These are phyloP conservation scores for Elasticomyces elasticus DNA, from an alignment of 495 filamentous ascomycete species.

Conservation along the genomic window DNA sequence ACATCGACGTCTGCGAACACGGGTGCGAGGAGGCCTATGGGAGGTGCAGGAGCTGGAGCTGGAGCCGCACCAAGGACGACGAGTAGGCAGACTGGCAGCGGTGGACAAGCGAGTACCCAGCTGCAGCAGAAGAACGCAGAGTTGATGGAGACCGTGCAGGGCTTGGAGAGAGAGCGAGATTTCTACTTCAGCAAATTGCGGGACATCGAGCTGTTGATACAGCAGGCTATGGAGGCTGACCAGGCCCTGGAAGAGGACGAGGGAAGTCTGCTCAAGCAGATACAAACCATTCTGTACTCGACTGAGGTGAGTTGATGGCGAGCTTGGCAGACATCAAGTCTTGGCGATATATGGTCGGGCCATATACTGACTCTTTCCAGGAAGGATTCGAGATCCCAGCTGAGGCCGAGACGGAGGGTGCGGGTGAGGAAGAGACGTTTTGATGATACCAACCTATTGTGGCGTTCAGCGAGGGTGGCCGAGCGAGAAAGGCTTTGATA, in stretches of 20 bases:
- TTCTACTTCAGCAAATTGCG: constrained; percentile 98
- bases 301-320: constrained; percentile 58
- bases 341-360: too few species aligned
- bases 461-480: not conserved
- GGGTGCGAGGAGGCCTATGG: constrained; percentile 30
- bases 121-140: constrained; percentile 71
- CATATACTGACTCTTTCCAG: constrained; percentile 22
- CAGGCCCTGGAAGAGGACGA: constrained; percentile 89
- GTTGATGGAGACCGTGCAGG: constrained; percentile 43
- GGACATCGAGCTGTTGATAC: constrained; percentile 89
- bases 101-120: constrained; percentile 50
- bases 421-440: constrained; percentile 63
- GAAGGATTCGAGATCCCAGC: constrained; percentile 79
- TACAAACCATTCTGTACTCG: constrained; percentile 92
- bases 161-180: constrained; percentile 61
- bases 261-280: constrained; percentile 80
- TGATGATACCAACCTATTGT: constrained; percentile 31
- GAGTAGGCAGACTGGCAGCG: constrained; percentile 32
- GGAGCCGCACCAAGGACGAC: constrained; percentile 31
- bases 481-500: not conserved
- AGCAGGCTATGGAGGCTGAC: constrained; percentile 80
- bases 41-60: constrained; percentile 34
- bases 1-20: constrained; percentile 27
- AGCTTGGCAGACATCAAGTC: too few species aligned
- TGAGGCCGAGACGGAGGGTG: constrained; percentile 44